phyloP scores from a whole-genome alignment of 2,329 filamentous ascomycete species.

The Scedosporium boydii region DNA sequence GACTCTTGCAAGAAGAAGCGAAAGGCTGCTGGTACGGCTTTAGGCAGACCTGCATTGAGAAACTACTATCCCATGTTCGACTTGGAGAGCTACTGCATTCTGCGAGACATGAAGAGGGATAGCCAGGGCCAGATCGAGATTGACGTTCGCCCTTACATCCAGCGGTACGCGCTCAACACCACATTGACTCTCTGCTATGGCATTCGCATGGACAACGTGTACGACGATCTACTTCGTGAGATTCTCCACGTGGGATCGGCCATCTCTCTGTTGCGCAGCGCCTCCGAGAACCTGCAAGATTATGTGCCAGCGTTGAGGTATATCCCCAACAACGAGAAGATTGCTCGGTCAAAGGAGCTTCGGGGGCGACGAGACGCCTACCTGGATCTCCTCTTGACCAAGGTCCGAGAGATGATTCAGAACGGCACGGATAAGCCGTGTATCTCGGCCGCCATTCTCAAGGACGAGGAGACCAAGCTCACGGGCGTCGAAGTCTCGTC shows the following conservation, averaged over 20 bases:
- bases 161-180: conserved; percentile 43
- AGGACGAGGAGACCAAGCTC: conserved; percentile 43
- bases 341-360: conserved; percentile 32
- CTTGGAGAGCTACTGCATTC: conserved; percentile 39
- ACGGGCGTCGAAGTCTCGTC: conserved; percentile 42
- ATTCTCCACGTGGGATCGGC: conserved; percentile 43
- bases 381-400: conserved; percentile 36
- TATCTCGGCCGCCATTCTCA: conserved; percentile 42
- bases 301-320: conserved; percentile 41
- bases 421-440: conserved; percentile 43
- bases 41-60: conserved; percentile 33
- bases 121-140: conserved; percentile 32
- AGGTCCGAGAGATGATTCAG: conserved; percentile 40
- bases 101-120: conserved; percentile 35
- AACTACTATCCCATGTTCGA: conserved; percentile 44
- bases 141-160: conserved; percentile 38
- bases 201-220: conserved; percentile 43
- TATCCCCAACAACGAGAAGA: conserved; percentile 42
- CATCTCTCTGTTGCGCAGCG: conserved; percentile 38
- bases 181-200: conserved; percentile 45
- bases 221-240: conserved; percentile 39
- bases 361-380: conserved; percentile 38
- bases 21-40: conserved; percentile 37
- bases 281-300: conserved; percentile 43
- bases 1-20: conserved; percentile 42